These are phyloP conservation scores for Sextonia rubra DNA, from an alignment of 164 flowering plant genomes.

Conservation along the genomic window DNA sequence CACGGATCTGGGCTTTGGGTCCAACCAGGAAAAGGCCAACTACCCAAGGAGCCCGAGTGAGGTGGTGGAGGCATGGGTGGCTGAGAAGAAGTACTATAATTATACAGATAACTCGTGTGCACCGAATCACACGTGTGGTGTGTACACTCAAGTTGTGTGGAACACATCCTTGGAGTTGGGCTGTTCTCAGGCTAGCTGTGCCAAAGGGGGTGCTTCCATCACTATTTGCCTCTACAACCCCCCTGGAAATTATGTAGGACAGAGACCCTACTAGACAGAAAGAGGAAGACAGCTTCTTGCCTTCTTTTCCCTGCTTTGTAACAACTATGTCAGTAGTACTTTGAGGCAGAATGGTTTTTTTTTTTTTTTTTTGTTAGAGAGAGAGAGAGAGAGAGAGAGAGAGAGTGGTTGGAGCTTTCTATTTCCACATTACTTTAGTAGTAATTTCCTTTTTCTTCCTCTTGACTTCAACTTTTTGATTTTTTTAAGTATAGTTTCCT, in stretches of 20 bases:
- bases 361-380: too few relatives aligned
- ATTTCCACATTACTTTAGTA: too few relatives aligned
- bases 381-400: too few relatives aligned
- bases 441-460: too few relatives aligned
- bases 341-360: too few relatives aligned
- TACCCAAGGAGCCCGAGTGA: conserved; percentile 27
- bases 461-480: too few relatives aligned
- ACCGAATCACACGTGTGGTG: conserved; percentile 40
- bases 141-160: conserved; percentile 74
- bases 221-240: neutral
- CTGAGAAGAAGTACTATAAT: conserved; percentile 51
- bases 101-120: conserved; percentile 42
- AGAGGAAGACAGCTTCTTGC: neutral
- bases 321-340: too few relatives aligned
- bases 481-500: too few relatives aligned
- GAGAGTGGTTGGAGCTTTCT: too few relatives aligned
- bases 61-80: conserved; percentile 57
- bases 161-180: conserved; percentile 4
- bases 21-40: conserved; percentile 47
- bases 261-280: neutral
- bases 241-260: neutral
- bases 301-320: too few relatives aligned
- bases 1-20: conserved; percentile 36
- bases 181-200: neutral
- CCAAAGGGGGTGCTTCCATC: neutral